Percentiles rank a stretch among this genome's conserved stretches.
Evolutionary conservation across 2,329 filamentous ascomycete species (phyloP).

Genomic region (Neurospora sp.): DNA sequence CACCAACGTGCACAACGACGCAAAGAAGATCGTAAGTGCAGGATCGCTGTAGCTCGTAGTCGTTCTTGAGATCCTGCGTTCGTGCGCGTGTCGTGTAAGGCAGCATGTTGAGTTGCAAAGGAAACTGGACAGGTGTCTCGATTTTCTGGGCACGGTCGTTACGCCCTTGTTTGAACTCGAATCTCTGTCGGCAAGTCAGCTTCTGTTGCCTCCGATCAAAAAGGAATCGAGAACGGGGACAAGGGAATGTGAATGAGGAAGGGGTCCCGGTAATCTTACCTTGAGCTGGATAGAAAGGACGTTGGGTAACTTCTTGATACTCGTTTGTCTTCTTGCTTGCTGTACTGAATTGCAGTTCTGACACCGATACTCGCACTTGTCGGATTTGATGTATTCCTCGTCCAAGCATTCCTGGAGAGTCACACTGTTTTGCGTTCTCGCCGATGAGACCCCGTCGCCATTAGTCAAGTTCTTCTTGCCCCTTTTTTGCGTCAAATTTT

Average conservation of each 20-base stretch:
- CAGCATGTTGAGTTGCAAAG: slow-evolving; percentile 77
- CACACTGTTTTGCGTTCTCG: slow-evolving; percentile 20
- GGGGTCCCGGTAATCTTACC: slow-evolving; percentile 35
- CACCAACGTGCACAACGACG: slow-evolving; percentile 87
- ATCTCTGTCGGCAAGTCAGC: slow-evolving; percentile 34
- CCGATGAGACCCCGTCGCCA: neutral
- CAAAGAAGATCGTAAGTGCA: slow-evolving; percentile 81
- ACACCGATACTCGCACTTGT: slow-evolving; percentile 86
- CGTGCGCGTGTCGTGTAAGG: slow-evolving; percentile 70
- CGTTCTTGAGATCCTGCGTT: slow-evolving; percentile 37
- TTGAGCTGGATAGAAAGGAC: slow-evolving; percentile 90
- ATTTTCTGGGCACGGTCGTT: slow-evolving; percentile 75
- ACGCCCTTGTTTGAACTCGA: slow-evolving; percentile 63
- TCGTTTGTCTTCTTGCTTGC: slow-evolving; percentile 74
- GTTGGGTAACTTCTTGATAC: slow-evolving; percentile 75
- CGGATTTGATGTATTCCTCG: slow-evolving; percentile 75
- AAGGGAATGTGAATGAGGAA: neutral
- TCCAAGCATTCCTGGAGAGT: slow-evolving; percentile 67
- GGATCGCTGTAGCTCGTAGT: slow-evolving; percentile 47
- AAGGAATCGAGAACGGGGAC: neutral
- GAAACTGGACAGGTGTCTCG: slow-evolving; percentile 77
- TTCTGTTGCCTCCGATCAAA: neutral
- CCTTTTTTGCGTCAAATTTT: slow-evolving; percentile 59
- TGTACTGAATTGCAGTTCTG: slow-evolving; percentile 67
- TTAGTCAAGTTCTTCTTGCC: slow-evolving; percentile 36